Evolutionary conservation across 1,284 basidiomycete species (phyloP).

Genomic region (Malassezia globosa): DNA sequence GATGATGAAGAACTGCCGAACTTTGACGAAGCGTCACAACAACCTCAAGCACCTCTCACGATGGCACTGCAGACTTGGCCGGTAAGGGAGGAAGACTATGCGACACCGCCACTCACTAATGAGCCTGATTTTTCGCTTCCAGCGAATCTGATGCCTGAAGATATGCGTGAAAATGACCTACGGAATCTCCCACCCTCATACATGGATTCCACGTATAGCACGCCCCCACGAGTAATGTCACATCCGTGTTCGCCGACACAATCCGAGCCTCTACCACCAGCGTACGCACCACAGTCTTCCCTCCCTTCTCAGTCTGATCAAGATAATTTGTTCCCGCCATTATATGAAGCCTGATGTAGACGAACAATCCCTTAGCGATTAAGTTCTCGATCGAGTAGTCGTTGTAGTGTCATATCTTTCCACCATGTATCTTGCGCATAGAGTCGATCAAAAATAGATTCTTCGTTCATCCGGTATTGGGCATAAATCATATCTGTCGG

Average conservation of each 20-base stretch:
- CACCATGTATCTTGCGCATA: constrained; percentile 35
- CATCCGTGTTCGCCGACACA: too few species aligned
- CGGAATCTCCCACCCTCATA: constrained; percentile 3
- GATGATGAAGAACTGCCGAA: constrained; percentile 6
- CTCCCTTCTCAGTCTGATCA: background rate
- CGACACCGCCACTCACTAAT: background rate
- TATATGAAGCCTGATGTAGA: constrained; percentile 13
- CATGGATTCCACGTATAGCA: background rate
- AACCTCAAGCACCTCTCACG: background rate
- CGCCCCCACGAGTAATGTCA: background rate
- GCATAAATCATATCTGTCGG: constrained; percentile 39
- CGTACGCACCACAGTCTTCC: background rate
- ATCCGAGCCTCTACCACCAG: background rate
- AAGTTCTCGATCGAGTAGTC: constrained; percentile 38
- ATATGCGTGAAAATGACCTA: background rate
- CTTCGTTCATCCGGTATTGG: constrained; percentile 35
- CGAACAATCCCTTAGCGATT: background rate
- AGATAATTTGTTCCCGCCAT: constrained; percentile 7
- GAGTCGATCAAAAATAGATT: constrained; percentile 26
- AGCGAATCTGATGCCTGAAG: background rate
- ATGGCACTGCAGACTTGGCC: background rate
- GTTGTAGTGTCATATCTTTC: constrained; percentile 33
- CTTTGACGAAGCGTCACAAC: constrained; percentile 8
- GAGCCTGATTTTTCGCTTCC: background rate
- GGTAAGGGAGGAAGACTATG: background rate